A percentile compares a stretch with the other conserved stretches of the same genome.
Conservation (phyloP, 768 basidiomycete species). For the Pulveroboletus frians region DNA sequence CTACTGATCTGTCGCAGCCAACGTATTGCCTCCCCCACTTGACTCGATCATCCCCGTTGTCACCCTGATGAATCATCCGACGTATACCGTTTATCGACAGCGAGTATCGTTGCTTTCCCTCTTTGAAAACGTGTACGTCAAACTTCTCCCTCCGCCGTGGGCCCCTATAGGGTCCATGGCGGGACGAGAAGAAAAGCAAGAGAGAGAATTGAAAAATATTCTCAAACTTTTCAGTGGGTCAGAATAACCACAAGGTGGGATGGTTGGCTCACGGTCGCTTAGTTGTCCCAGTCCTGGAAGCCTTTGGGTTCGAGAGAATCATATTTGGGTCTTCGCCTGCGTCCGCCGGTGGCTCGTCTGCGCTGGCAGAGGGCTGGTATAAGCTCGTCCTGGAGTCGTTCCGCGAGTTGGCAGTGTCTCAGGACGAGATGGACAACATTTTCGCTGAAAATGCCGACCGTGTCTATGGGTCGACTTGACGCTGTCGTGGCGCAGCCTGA, state of each 20-base stretch:
- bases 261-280: constrained; percentile 1
- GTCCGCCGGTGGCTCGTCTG: constrained; percentile 40
- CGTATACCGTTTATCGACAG: constrained; percentile 67
- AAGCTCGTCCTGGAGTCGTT: constrained; percentile 74
- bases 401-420: constrained; percentile 74
- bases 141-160: constrained; percentile 76
- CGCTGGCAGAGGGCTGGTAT: constrained; percentile 69
- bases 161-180: constrained; percentile 43
- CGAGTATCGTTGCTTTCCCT: constrained; percentile 71
- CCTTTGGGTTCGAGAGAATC: constrained; percentile 79
- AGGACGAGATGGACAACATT: constrained; percentile 69
- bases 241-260: background rate
- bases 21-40: constrained; percentile 75
- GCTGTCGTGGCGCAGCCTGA: background rate
- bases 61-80: constrained; percentile 72
- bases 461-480: constrained; percentile 34
- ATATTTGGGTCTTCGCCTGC: constrained; percentile 77
- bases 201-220: constrained; percentile 46
- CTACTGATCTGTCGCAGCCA: constrained; percentile 43
- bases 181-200: constrained; percentile 32
- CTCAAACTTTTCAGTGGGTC: constrained; percentile 84
- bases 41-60: constrained; percentile 68
- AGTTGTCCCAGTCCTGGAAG: constrained; percentile 83
- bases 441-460: constrained; percentile 51
- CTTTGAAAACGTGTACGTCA: constrained; percentile 64